Evolutionary conservation across 2,329 filamentous ascomycete genomes (phyloP).

Genomic region (Diplodia seriata): DNA sequence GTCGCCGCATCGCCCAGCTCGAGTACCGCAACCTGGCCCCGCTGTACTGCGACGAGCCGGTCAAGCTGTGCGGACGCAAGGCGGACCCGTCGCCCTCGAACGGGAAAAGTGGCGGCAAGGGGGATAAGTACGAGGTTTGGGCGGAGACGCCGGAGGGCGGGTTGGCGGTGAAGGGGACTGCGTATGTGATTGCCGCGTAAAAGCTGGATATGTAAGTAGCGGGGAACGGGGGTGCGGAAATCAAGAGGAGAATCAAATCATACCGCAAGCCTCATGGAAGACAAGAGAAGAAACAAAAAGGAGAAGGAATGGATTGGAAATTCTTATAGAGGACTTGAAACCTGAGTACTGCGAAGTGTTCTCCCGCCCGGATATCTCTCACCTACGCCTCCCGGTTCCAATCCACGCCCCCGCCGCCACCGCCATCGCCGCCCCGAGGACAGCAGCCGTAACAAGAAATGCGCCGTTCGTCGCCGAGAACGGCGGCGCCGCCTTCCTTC

Average conservation of each 20-base stretch:
- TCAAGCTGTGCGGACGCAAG: constrained; percentile 72
- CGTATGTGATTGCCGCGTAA: constrained; percentile 30
- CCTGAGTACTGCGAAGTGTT: too few relatives aligned
- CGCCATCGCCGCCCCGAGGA: background rate
- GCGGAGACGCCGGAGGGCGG: constrained; percentile 51
- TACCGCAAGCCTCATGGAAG: too few relatives aligned
- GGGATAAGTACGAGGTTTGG: constrained; percentile 50
- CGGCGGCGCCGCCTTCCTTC: background rate
- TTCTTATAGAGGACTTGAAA: too few relatives aligned
- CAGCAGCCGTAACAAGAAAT: background rate
- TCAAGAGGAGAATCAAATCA: too few relatives aligned
- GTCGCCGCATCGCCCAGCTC: constrained; percentile 61
- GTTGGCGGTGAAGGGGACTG: constrained; percentile 54
- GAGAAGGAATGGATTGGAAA: too few relatives aligned
- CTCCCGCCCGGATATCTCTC: background rate
- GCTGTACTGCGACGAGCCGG: constrained; percentile 74
- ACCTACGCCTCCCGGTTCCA: background rate
- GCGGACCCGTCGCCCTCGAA: constrained; percentile 35
- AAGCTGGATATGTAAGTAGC: background rate
- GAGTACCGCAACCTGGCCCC: constrained; percentile 84
- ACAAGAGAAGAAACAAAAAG: too few relatives aligned
- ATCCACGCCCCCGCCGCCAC: background rate
- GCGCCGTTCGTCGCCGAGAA: background rate
- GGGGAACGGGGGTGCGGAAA: background rate
- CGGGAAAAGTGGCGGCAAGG: constrained; percentile 42